Base-by-base conservation (phyloP, 345 rosid species). In the Microthlaspi erraticum region DNA sequence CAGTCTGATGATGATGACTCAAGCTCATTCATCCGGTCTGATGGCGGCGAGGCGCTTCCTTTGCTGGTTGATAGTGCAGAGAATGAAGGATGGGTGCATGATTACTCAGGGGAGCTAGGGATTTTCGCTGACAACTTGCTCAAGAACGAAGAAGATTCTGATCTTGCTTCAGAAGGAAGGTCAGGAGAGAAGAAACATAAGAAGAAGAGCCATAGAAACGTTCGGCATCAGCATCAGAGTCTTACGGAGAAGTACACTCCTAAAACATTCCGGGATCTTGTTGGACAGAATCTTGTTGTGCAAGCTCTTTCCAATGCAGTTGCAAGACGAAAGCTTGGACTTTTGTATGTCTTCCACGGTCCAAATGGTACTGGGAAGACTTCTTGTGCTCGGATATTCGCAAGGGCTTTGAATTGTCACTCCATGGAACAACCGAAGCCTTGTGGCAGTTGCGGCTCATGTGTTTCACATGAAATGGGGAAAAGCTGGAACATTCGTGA, bases 331-430 rank as follows among this genome's bases (percentile, higher is more conserved):
- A 95, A 85, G 83, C 85, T 95, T 61, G 99, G 97, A 18, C 76
- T 95, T 18, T 87, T 95, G 6, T 95, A 92, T 68, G 96, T 92
- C 20, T 95, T 95, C 57, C 84, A 95, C 10, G 99, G 99, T 39
- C 98, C 97, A 77, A 97, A 88, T 68, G 99, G 99, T 61, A 92
- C 99, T 1, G 99, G 99, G 37, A 95, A 92, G 83, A 92, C 97
- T 44, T 92, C 94, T 2, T 90, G 98, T 39, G 99, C 99, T 77
- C 87, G 99, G 26, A 87, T 92, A 69, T 90, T 95, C 72, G 92
- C 99, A 37, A 81, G 88, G 70, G 97, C 96, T 66, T 83, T 95
- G 74, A 95, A 90, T 70, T 95, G 99, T 77, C 92, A 84, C 38
- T 87, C 99, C 44, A 16, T 69, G 46, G 97, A 92, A 45, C 83